Base-by-base conservation (phyloP, 2,329 filamentous ascomycete species). In the Alternaria burnsii region DNA sequence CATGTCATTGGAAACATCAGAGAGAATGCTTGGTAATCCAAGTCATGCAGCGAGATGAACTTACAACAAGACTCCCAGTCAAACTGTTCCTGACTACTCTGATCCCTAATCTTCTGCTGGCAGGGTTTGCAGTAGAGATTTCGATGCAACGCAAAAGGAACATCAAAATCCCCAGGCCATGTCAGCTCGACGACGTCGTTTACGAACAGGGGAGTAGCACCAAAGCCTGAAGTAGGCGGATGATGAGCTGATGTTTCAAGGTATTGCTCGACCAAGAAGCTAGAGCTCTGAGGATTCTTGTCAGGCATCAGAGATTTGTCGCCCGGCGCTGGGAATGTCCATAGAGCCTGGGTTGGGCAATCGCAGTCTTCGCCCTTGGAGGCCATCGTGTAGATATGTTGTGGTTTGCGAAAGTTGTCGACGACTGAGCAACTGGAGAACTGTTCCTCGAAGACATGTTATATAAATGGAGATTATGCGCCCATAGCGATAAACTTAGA, bases 31-130 rank as follows among this genome's bases (percentile, higher is more conserved):
- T 5, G 28, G 28, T 12, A 10, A 22, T 10, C 4, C 7, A 30
- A 10, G 5, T 5, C 30, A 22, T 20, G 2, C 44, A 3, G 18
- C 32, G 28, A 5, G 30, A 48, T 20, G 1, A 20, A 48, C 44
- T 48, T 48, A 48, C 44, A 48, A 18, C 44, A 48, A 10, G 44
- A 48, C 44, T 48, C 18, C 44, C 44, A 48, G 1, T 48, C 28
- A 34, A 48, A 48, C 28, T 22, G 22, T 22, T 22, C 12, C 28
- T 9, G 4, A 5, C 3, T 6, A 10, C 12, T 34, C 5, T 22
- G 4, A 11, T 48, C 7, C 1, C 22, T 12, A 22, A 16, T 22
- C 0, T 16, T 30, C 44, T 48, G 44, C 12, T 22, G 4, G 8
- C 44, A 48, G 7, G 44, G 44, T 20, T 34, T 48, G 28, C 44